Base-by-base conservation (phyloP, 805 yeast species). In the Clavispora vitiphila region DNA sequence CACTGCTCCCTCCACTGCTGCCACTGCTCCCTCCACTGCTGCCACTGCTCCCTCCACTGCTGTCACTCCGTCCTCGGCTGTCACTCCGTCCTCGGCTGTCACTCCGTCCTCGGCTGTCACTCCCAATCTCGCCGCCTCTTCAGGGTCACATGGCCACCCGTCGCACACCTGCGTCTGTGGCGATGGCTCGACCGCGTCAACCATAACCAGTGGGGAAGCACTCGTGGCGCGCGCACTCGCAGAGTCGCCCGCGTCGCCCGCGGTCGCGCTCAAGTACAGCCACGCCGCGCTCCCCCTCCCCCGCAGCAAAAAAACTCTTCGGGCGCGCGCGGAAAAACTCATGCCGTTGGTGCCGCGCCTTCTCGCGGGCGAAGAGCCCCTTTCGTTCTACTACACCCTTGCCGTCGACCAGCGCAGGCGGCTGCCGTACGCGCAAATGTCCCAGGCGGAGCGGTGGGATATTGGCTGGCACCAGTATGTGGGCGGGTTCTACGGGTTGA, bases 401-500 rank as follows among this genome's bases (percentile, higher is more conserved):
- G 88, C 89, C 0, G 65, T 69, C 18, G 49, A 56, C 11, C 66
- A 71, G 32, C 60, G 58, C 11, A 49, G 60, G 12, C 42, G 54
- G 1, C 76, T 83, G 2, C 48, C 54, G 2, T 62, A 71, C 23
- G 62, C 70, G 4, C 59, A 71, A 1, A 61, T 83, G 47, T 68
- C 83, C 0, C 64, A 61, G 21, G 55, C 60, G 19, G 83, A 77
- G 40, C 62, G 78, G 20, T 63, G 72, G 48, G 64, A 62, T 12
- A 51, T 79, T 8, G 69, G 76, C 15, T 71, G 80, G 60, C 48
- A 58, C 12, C 53, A 57, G 25, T 80, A 74, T 51, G 53, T 64
- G 3, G 79, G 78, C 21, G 90, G 91, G 0, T 83, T 71, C 53
- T 72, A 73, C 46, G 91, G 90, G 0, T 57, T 75, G 25, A 69